Base-by-base conservation (phyloP, 768 basidiomycete species). In the Lenzites betulinus region DNA sequence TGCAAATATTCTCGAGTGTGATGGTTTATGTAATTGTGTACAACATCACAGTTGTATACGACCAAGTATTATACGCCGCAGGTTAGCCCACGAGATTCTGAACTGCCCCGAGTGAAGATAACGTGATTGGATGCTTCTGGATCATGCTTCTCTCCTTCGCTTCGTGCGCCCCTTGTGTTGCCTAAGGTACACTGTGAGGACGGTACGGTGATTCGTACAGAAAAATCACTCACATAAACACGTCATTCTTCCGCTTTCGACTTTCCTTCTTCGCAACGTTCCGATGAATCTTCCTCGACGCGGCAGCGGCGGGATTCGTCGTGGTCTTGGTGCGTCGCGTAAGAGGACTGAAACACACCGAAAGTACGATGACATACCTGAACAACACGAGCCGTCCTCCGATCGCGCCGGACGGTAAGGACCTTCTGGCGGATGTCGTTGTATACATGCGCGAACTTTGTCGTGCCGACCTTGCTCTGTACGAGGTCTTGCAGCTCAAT, bases 401-500 rank as follows among this genome's bases (percentile, higher is more conserved):
- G 80, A 47, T 90, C 92, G 55, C 88, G 81, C 56, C 88, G 82
- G 15, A 92, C 80, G 25, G 79, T 81, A 23, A 88, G 73, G 1
- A 84, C 83, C 30, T 83, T 78, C 69, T 93, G 89, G 39, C 94
- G 81, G 55, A 98, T 89, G 60, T 82, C 82, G 65, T 87, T 93
- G 77, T 97, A 97, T 0, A 82, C 81, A 12, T 73, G 72, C 1
- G 94, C 84, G 73, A 97, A 98, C 66, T 83, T 85, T 8, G 90
- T 90, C n/a, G 86, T 84, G 35, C 95, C 95, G 44, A 98, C 88
- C 80, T 93, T 93, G 47, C 75, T 73, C 71, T 95, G 95, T 3
- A 99, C 76, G 7, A 98, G 83, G 57, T 95, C 93, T 63, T 92
- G 89, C 23, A 98, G 76, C 73, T 99, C 95, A 12, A 81, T 76